Percentiles rank a stretch among this genome's conserved stretches.
phyloP scores from a whole-genome alignment of 495 filamentous ascomycete species.

The Xylaria venustula region DNA sequence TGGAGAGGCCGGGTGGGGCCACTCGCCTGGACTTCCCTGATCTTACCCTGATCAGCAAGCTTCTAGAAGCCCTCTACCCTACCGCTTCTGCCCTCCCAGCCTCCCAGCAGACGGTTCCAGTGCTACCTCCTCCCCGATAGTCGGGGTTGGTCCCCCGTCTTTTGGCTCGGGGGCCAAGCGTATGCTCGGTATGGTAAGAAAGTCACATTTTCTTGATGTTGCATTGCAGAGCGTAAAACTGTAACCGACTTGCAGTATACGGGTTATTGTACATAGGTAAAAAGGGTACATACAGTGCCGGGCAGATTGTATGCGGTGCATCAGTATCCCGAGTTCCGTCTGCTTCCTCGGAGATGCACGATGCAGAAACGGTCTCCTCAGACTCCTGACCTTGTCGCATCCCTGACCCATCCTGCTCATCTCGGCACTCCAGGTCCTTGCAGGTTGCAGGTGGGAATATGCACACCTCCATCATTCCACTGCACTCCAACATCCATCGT shows the following conservation, averaged over 20 bases:
- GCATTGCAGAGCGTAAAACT: too few species aligned
- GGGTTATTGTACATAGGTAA: not conserved
- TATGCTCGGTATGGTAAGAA: too few species aligned
- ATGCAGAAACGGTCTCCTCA: not conserved
- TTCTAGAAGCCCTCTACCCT: conserved; percentile 12
- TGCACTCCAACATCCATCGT: not conserved
- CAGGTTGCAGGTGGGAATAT: conserved; percentile 1
- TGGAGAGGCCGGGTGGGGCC: not conserved
- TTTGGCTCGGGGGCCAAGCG: too few species aligned
- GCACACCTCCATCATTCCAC: not conserved
- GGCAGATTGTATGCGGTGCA: too few species aligned
- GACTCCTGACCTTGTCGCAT: not conserved
- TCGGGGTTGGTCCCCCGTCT: not conserved
- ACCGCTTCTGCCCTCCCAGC: too few species aligned
- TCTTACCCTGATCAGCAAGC: conserved; percentile 1
- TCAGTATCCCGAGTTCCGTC: not conserved
- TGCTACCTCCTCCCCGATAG: not conserved
- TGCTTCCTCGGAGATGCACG: conserved; percentile 7
- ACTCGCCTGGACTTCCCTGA: conserved; percentile 10
- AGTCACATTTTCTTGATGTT: too few species aligned
- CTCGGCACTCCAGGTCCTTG: conserved; percentile 3
- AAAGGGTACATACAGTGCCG: too few species aligned
- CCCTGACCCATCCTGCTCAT: not conserved
- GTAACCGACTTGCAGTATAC: not conserved
- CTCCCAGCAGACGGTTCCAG: not conserved